Conservation (phyloP, 192 early-diverging fungal genomes). For the Backusella australiensis region DNA sequence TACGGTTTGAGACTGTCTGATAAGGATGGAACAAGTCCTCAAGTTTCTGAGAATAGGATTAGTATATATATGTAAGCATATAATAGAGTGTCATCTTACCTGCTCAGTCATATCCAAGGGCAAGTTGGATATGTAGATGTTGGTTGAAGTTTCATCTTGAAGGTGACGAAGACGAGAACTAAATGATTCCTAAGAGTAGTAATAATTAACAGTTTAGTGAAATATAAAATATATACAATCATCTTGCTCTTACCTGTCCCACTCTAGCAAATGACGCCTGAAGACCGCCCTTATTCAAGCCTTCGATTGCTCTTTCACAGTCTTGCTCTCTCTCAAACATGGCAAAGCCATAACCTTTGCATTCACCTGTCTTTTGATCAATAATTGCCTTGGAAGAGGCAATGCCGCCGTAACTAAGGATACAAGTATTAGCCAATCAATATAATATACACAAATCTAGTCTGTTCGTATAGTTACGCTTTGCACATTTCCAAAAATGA, state of each 20-base stretch:
- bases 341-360: slow-evolving; percentile 92
- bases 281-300: slow-evolving; percentile 60
- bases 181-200: slow-evolving; percentile 58
- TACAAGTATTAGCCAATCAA: no score
- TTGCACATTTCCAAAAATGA: slow-evolving; percentile 59
- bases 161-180: slow-evolving; percentile 66
- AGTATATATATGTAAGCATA: background rate
- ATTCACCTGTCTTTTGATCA: slow-evolving; percentile 71
- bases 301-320: slow-evolving; percentile 70
- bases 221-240: background rate
- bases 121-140: slow-evolving; percentile 87
- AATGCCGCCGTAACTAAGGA: slow-evolving; percentile 62
- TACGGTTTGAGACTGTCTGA: slow-evolving; percentile 70
- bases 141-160: slow-evolving; percentile 71
- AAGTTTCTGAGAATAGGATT: slow-evolving; percentile 40
- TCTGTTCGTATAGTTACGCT: slow-evolving; percentile 17
- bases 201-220: background rate
- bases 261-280: slow-evolving; percentile 77
- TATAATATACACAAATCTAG: no score
- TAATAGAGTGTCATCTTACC: slow-evolving; percentile 25
- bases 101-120: slow-evolving; percentile 73
- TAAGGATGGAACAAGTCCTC: slow-evolving; percentile 63
- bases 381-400: slow-evolving; percentile 83
- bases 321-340: slow-evolving; percentile 74
- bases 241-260: slow-evolving; percentile 35